Base-by-base conservation (phyloP, 2,329 filamentous ascomycete species). In the Periconia digitata region DNA sequence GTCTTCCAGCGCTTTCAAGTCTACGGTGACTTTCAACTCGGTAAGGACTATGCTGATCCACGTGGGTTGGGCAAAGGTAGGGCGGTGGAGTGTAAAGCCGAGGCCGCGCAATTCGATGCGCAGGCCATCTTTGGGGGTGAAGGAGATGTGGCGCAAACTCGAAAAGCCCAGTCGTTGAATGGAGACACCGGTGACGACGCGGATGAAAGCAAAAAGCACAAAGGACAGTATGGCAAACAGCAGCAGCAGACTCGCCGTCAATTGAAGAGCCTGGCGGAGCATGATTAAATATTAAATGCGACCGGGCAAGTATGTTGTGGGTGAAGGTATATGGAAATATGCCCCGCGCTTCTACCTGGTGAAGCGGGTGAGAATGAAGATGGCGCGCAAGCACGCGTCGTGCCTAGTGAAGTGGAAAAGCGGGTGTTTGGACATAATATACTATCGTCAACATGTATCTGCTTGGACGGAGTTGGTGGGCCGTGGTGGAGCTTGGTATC, bases 161-260 rank as follows among this genome's bases (percentile, higher is more conserved):
- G 95, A 85, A 71, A 95, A 95, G 54, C 94, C 94, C 60, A 99
- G 83, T 59, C 94, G 85, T 74, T 99, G 95, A 57, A 99, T 96
- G 6, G 94, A 99, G 48, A 99, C 79, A 53, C 94, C 94, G 29
- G 92, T 97, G 53, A 92, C 79, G 61, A 97, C 92, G 59, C 94
- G 90, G 55, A 99, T 76, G 60, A 97, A 82, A 64, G 94, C 94
- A 72, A 99, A 96, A 50, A 96, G 72, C 51, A 99, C 86, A 68
- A 99, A 99, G 53, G 92, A 91, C 53, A 85, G 87, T 38, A 99
- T 82, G 76, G 97, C 99, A 53, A 90, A 77, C 56, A 97, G 81
- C 62, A 97, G 85, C 69, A 92, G 64, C 60, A 95, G 79, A 70
- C 92, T 92, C 64, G 95, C 84, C 57, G 96, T 76, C 70, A 96